Conservation (phyloP, 1,284 basidiomycete genomes). For the Flammula alnicola region DNA sequence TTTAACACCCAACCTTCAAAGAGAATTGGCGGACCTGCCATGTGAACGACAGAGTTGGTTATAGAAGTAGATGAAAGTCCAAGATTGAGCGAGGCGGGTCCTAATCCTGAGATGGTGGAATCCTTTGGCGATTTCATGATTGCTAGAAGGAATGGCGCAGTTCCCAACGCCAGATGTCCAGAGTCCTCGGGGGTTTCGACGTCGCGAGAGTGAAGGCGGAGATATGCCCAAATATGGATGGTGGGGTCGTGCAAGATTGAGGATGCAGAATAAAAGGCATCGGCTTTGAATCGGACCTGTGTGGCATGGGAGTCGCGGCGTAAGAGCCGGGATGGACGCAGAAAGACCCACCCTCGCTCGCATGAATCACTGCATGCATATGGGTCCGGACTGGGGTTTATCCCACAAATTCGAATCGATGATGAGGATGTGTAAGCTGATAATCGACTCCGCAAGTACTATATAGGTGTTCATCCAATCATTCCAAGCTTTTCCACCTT, state of each 20-base stretch:
- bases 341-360: conserved; percentile 2
- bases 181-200: conserved; percentile 1
- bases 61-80: conserved; percentile 10
- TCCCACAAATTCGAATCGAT: conserved; percentile 32
- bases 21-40: conserved; percentile 40
- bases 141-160: neutral
- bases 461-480: conserved; percentile 29
- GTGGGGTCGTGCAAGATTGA: neutral
- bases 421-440: conserved; percentile 41
- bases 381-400: conserved; percentile 13
- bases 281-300: conserved; percentile 28
- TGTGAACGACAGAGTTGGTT: conserved; percentile 17
- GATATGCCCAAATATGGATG: conserved; percentile 20
- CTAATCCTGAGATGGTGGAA: conserved; percentile 3
- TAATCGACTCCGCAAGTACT: conserved; percentile 28
- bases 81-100: conserved; percentile 17
- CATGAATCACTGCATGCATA: too few species aligned
- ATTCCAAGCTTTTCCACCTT: conserved; percentile 27
- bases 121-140: conserved; percentile 14
- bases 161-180: too few species aligned
- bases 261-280: conserved; percentile 14
- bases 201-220: conserved; percentile 6
- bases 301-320: conserved; percentile 16
- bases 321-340: conserved; percentile 11
- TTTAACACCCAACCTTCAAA: conserved; percentile 81